These are phyloP conservation scores for Boletus reticuloceps DNA, from an alignment of 768 basidiomycete genomes.

Conservation along the genomic window DNA sequence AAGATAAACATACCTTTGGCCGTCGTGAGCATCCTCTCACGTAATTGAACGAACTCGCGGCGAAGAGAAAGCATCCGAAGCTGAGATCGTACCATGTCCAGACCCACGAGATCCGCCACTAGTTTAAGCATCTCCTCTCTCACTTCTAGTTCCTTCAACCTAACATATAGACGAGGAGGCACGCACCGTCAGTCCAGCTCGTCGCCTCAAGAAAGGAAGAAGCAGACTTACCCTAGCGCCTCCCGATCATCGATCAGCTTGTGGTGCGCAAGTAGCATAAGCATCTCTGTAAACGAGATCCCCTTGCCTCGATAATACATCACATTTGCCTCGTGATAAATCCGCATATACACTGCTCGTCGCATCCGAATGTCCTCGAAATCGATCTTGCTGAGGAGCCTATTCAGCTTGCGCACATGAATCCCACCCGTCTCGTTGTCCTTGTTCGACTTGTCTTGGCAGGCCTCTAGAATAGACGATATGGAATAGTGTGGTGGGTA, in stretches of 20 bases:
- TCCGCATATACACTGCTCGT: constrained; percentile 64
- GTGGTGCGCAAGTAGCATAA: constrained; percentile 84
- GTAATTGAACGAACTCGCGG: constrained; percentile 57
- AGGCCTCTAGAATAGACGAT: constrained; percentile 53
- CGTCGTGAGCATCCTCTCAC: constrained; percentile 38
- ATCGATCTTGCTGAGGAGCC: constrained; percentile 63
- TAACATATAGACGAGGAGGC: constrained; percentile 26
- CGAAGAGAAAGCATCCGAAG: constrained; percentile 74
- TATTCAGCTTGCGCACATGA: constrained; percentile 61
- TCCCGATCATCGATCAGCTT: constrained; percentile 88
- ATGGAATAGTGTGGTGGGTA: constrained; percentile 73
- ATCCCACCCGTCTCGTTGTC: constrained; percentile 46
- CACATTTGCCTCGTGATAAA: constrained; percentile 86
- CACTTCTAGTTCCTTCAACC: constrained; percentile 76
- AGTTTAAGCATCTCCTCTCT: constrained; percentile 75
- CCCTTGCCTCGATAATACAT: constrained; percentile 70
- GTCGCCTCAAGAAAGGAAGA: neutral
- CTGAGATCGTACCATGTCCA: constrained; percentile 81
- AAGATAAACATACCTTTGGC: neutral
- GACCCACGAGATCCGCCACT: constrained; percentile 79
- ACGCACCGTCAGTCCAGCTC: neutral
- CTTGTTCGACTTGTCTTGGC: constrained; percentile 37
- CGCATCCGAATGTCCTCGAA: constrained; percentile 59
- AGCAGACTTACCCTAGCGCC: constrained; percentile 71
- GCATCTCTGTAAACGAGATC: constrained; percentile 89